Base-by-base conservation (phyloP, 2,329 filamentous ascomycete species). In the Rugonectria rugulosa region DNA sequence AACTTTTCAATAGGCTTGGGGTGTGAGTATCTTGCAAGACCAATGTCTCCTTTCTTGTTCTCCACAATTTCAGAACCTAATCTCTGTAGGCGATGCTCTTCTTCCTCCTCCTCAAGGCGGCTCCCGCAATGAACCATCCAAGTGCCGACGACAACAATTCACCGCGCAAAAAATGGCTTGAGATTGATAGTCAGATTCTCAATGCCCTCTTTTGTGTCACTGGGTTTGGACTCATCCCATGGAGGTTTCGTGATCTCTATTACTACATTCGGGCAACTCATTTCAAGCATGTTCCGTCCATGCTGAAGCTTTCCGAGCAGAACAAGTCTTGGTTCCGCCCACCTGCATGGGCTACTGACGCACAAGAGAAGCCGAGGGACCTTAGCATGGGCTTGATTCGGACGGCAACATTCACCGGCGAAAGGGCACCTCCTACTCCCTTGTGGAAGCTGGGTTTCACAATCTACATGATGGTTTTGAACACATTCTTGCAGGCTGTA, bases 201-300 rank as follows among this genome's bases (percentile, higher is more conserved):
- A 95, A 92, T 67, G 88, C 82, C 0, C 81, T 96, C 2, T 96
- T 96, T 79, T 94, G 90, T 73, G 86, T 95, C 6, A 92, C 90
- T 1, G 91, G 86, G 1, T 93, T 95, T 60, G 91, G 91, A 0
- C 80, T 94, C 5, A 87, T 89, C 1, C 91, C 91, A 0, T 96
- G 91, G 91, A 83, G 91, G 24, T 88, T 92, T 63, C 81, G 91
- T 23, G 91, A 96, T 68, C 74, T 91, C 6, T 95, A 88, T 70
- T 91, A 85, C 21, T 68, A 59, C 32, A 45, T 60, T 17, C 59
- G 58, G 3, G 63, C 60, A 40, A 56, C 42, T 11, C 41, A 61
- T 32, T 63, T 63, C 40, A 58, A 57, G 26, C 21, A 67, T 27
- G 42, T 12, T 5, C 21, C n/a, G 3, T 53, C 65, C 17, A 68